These are phyloP conservation scores for Atalantia buxifolia DNA, from an alignment of 345 rosid species.

Conservation along the genomic window DNA sequence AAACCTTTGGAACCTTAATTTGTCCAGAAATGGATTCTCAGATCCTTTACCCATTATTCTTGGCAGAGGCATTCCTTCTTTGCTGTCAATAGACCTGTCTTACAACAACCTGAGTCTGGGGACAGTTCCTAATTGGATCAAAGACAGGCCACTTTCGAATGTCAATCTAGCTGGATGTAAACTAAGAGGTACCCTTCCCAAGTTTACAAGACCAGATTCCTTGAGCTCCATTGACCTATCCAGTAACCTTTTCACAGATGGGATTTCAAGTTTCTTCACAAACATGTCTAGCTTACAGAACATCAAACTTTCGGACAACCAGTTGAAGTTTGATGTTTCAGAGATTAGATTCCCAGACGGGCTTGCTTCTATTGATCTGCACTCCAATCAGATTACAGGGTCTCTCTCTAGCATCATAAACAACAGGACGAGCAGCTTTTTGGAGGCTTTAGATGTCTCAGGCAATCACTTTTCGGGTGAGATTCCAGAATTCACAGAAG, in stretches of 20 bases:
- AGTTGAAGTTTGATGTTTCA: constrained; percentile 60
- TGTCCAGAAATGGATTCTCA: constrained; percentile 72
- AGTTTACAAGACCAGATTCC: constrained; percentile 55
- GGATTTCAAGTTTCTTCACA: constrained; percentile 53
- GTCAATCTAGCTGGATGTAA: constrained; percentile 83
- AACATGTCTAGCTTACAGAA: constrained; percentile 60
- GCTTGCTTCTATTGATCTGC: constrained; percentile 59
- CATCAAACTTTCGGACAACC: constrained; percentile 71
- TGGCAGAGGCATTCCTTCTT: constrained; percentile 57
- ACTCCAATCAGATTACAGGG: constrained; percentile 62
- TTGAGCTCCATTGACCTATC: constrained; percentile 71
- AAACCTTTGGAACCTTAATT: constrained; percentile 83
- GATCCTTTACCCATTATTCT: constrained; percentile 60
- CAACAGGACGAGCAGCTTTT: constrained; percentile 65
- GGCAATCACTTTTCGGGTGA: constrained; percentile 61
- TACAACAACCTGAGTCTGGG: constrained; percentile 72
- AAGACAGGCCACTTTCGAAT: constrained; percentile 46
- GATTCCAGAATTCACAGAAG: constrained; percentile 62
- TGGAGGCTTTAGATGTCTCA: constrained; percentile 68
- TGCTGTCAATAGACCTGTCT: constrained; percentile 74
- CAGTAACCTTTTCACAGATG: constrained; percentile 54
- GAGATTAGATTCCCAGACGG: constrained; percentile 56
- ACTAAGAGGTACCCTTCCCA: constrained; percentile 66
- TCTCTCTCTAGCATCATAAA: constrained; percentile 62
- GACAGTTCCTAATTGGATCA: constrained; percentile 74